phyloP scores from a whole-genome alignment of 306 rosid species.

The Lotus japonicus region DNA sequence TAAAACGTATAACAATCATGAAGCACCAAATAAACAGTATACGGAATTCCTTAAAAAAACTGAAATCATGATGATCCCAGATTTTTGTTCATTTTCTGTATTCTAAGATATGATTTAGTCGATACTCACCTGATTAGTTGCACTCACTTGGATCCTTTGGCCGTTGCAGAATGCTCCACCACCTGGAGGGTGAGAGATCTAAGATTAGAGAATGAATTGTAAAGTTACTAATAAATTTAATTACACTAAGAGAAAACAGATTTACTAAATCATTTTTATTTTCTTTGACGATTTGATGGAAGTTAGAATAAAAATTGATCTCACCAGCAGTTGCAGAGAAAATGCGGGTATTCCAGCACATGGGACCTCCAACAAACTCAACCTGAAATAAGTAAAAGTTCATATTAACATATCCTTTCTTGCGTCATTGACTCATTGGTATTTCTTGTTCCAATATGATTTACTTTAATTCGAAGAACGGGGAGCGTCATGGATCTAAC shows the following conservation, averaged over 20 bases:
- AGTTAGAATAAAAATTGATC: constrained; percentile 1
- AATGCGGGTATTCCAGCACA: constrained; percentile 92
- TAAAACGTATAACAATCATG: background rate
- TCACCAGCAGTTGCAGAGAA: constrained; percentile 90
- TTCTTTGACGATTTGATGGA: background rate
- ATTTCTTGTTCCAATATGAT: too few relatives aligned
- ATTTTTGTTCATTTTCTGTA: background rate
- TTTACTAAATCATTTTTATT: constrained; percentile 2
- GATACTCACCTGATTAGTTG: constrained; percentile 51
- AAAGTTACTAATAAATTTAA: constrained; percentile 7
- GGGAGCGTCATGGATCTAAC: too few relatives aligned
- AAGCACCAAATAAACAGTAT: constrained; percentile 2
- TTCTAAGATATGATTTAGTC: background rate
- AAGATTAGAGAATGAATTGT: constrained; percentile 11
- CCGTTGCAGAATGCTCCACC: constrained; percentile 95
- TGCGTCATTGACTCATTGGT: too few relatives aligned
- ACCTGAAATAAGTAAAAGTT: constrained; percentile 45
- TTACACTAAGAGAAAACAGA: constrained; percentile 5
- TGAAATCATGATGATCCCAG: background rate
- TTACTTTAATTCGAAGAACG: too few relatives aligned
- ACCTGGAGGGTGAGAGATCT: constrained; percentile 40
- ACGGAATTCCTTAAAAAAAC: background rate
- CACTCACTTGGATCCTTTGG: constrained; percentile 70
- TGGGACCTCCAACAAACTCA: constrained; percentile 95
- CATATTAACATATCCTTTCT: background rate